These are phyloP conservation scores for Chaetoceros tenuissimus DNA, from an alignment of 108 stramenopile species.

Conservation along the genomic window DNA sequence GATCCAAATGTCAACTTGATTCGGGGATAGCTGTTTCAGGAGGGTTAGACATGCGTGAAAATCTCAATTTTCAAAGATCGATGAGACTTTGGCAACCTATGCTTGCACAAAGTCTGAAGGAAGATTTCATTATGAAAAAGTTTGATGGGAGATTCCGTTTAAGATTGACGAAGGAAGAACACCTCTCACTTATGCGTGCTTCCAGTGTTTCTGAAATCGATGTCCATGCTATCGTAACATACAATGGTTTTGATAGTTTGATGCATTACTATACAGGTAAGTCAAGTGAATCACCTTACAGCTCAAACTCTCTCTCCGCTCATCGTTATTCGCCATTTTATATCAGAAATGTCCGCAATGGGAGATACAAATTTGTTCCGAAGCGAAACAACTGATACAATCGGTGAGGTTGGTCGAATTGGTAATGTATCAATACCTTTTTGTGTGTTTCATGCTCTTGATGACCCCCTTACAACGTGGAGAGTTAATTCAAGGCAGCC, in stretches of 20 bases:
- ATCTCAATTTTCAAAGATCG: conserved; percentile 48
- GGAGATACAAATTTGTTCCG: conserved; percentile 45
- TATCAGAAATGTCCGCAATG: conserved; percentile 75
- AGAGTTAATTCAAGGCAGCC: conserved; percentile 45
- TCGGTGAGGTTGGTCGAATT: conserved; percentile 34
- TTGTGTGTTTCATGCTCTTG: conserved; percentile 60
- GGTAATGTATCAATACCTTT: conserved; percentile 55
- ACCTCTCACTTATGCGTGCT: conserved; percentile 47
- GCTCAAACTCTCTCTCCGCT: no score
- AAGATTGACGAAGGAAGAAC: conserved; percentile 38
- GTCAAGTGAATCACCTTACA: no score
- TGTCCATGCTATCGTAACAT: conserved; percentile 57
- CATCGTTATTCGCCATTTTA: no score
- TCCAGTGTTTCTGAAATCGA: conserved; percentile 66
- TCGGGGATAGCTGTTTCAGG: conserved; percentile 67
- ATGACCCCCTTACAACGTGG: conserved; percentile 77
- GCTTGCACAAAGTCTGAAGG: conserved; percentile 52
- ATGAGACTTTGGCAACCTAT: conserved; percentile 89
- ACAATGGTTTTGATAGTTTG: conserved; percentile 63
- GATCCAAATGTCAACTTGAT: conserved; percentile 54
- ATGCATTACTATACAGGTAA: conserved; percentile 67
- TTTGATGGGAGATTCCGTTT: conserved; percentile 51
- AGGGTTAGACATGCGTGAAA: conserved; percentile 76
- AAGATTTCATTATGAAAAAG: conserved; percentile 58
- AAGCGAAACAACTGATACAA: conserved; percentile 12